Percentiles rank a stretch among this genome's conserved stretches.
Conservation (phyloP, 768 basidiomycete genomes). For the Coprinopsis strossmayeri region DNA sequence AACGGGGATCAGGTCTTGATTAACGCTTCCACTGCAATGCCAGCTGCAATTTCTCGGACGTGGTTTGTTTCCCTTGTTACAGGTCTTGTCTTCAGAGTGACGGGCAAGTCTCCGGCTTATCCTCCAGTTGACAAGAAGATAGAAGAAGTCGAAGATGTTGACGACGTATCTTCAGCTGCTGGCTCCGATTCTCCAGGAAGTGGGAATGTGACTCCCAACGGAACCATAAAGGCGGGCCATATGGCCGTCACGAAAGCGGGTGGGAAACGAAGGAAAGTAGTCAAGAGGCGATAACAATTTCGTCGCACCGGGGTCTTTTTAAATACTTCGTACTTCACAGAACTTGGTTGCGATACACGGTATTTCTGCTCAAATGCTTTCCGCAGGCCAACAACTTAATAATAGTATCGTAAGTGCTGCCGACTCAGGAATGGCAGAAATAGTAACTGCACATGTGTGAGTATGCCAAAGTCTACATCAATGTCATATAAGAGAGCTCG, state of each 20-base stretch:
- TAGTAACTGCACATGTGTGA: no score
- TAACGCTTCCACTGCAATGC: slow-evolving; percentile 49
- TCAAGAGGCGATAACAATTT: slow-evolving; percentile 38
- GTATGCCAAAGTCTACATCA: no score
- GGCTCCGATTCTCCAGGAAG: slow-evolving; percentile 40
- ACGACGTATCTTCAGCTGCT: slow-evolving; percentile 34
- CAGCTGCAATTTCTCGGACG: slow-evolving; percentile 55
- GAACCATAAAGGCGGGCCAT: slow-evolving; percentile 15
- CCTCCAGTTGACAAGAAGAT: slow-evolving; percentile 7
- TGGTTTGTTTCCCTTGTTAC: slow-evolving; percentile 58
- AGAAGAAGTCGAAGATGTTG: slow-evolving; percentile 5
- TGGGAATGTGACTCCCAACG: slow-evolving; percentile 31
- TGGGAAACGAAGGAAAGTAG: slow-evolving; percentile 57
- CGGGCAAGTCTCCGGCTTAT: slow-evolving; percentile 18
- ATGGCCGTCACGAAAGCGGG: slow-evolving; percentile 47
- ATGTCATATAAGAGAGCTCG: no score
- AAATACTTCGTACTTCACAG: not conserved
- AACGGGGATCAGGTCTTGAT: slow-evolving; percentile 52
- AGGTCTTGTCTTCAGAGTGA: slow-evolving; percentile 23
- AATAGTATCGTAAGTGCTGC: no score
- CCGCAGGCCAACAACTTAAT: no score
- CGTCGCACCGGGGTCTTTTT: not conserved
- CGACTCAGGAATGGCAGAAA: no score
- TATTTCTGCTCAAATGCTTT: no score
- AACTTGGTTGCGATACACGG: no score